Evolutionary conservation across 345 rosid species (phyloP).

Genomic region (Camelina sativa): DNA sequence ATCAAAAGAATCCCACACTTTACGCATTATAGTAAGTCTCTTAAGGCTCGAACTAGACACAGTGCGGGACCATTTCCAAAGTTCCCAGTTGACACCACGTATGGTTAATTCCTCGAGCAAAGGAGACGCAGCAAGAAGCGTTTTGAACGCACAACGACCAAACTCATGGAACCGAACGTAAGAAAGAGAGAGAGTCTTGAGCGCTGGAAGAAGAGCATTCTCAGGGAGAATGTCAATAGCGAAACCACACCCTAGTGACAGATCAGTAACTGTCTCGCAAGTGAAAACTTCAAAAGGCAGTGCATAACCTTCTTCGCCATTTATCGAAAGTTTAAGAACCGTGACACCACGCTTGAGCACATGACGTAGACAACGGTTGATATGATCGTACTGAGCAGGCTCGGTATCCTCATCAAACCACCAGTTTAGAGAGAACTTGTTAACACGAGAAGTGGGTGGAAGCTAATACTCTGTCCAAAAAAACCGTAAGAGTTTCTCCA

Average conservation of each 20-base stretch:
- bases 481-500: not conserved
- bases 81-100: not conserved
- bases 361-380: not conserved
- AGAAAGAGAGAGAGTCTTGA: not conserved
- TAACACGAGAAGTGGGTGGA: not conserved
- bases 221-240: not conserved
- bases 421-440: not conserved
- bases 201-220: not conserved
- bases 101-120: not conserved
- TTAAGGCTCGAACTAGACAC: not conserved
- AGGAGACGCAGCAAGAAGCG: not conserved
- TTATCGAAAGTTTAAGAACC: not conserved
- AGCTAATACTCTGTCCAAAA: not conserved
- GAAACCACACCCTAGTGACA: not conserved
- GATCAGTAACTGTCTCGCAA: not conserved
- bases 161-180: not conserved
- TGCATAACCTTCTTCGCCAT: not conserved
- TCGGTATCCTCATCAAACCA: not conserved
- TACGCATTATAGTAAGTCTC: not conserved
- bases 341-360: slow-evolving; percentile 8
- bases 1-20: not conserved
- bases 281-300: slow-evolving; percentile 2
- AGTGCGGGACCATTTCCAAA: not conserved
- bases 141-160: not conserved
- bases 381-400: not conserved